These are phyloP conservation scores for Penicillium aurantiogriseum DNA, from an alignment of 2,329 filamentous ascomycete genomes.

Conservation along the genomic window DNA sequence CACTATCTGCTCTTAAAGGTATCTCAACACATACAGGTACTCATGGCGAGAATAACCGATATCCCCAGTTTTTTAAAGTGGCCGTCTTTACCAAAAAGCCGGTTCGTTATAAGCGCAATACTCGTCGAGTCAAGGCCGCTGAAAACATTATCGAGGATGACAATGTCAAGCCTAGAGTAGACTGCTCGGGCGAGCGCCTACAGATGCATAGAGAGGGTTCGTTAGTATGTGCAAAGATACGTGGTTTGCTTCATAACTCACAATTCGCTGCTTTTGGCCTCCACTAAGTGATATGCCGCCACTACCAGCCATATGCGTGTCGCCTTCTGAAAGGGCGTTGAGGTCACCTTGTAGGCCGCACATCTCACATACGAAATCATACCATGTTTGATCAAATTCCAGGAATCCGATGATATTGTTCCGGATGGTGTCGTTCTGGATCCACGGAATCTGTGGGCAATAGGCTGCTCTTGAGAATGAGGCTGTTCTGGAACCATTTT, in stretches of 20 bases:
- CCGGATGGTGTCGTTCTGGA: conserved; percentile 76
- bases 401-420: conserved; percentile 83
- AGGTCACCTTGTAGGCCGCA: conserved; percentile 29
- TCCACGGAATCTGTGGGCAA: conserved; percentile 87
- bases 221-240: neutral
- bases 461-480: conserved; percentile 6
- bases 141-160: conserved; percentile 10
- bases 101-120: neutral
- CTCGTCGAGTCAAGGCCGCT: conserved; percentile 4
- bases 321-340: conserved; percentile 21
- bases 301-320: conserved; percentile 43
- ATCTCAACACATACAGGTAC: neutral
- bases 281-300: conserved; percentile 45
- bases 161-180: conserved; percentile 5
- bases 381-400: conserved; percentile 22
- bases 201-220: neutral
- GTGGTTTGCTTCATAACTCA: neutral
- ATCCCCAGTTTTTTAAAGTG: neutral
- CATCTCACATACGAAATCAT: conserved; percentile 14
- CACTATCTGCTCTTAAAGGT: neutral
- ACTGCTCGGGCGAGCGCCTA: conserved; percentile 10
- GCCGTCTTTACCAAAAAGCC: neutral
- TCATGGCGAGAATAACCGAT: neutral
- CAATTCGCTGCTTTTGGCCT: conserved; percentile 43
- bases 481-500: neutral